Conservation (phyloP, 2,329 filamentous ascomycete genomes). For the Penicillium sp. region DNA sequence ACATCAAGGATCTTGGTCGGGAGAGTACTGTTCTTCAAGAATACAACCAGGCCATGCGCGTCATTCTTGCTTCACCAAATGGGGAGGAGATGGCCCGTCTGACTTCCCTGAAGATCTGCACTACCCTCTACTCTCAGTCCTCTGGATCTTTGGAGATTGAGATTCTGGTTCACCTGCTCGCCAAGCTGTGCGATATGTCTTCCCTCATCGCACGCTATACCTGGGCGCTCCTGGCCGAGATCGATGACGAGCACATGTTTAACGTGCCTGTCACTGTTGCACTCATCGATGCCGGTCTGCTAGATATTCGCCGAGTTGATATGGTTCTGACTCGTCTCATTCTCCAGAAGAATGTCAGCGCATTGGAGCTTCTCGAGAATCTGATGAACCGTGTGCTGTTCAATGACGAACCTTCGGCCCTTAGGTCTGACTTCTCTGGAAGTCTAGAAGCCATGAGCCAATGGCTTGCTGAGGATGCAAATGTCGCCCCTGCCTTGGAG, state of each 20-base stretch:
- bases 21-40: conserved; percentile 60
- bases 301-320: conserved; percentile 69
- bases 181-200: conserved; percentile 65
- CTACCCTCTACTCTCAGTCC: conserved; percentile 59
- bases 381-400: conserved; percentile 79
- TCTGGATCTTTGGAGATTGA: conserved; percentile 63
- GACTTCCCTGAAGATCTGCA: conserved; percentile 61
- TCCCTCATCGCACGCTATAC: conserved; percentile 58
- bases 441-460: conserved; percentile 79
- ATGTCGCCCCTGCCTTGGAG: conserved; percentile 66
- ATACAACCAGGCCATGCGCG: conserved; percentile 60
- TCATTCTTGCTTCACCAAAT: conserved; percentile 58
- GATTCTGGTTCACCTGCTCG: conserved; percentile 63
- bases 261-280: conserved; percentile 65
- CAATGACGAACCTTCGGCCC: conserved; percentile 73
- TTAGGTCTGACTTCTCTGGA: conserved; percentile 83
- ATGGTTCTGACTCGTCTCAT: conserved; percentile 74
- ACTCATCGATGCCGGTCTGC: conserved; percentile 61
- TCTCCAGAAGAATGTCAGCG: conserved; percentile 68
- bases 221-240: conserved; percentile 52
- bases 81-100: conserved; percentile 61
- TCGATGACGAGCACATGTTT: conserved; percentile 64
- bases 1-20: conserved; percentile 60
- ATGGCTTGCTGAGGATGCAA: conserved; percentile 77
- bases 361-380: conserved; percentile 77